Base-by-base conservation (phyloP, 345 rosid species). In the Gossypium stocksii region DNA sequence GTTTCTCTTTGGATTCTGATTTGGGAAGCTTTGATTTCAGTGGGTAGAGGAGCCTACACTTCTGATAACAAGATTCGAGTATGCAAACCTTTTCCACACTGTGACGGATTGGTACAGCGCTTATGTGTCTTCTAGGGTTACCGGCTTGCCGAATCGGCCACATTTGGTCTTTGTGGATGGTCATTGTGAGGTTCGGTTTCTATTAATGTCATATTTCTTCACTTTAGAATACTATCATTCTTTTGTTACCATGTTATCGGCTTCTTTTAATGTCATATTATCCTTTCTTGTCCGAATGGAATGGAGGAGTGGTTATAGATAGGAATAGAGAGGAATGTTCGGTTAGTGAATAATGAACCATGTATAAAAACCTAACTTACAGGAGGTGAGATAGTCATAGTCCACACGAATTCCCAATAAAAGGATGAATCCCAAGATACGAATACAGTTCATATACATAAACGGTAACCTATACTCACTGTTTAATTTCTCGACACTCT, bases 31-130 rank as follows among this genome's bases (percentile, higher is more conserved):
- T 19, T 83, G 75, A 71, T 84, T 77, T 4, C 86, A 94, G 97
- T 94, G 98, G 98, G 83, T 92, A 70, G 97, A 94, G 87, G 97
- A 94, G 82, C 97, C 98, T 44, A 87, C 91, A 0, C 85, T 92
- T 69, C 83, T 92, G 29, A 76, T 91, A 58, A 92, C 89, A 9
- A 81, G 97, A 44, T 92, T 82, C 66, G 97, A 94, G 89, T 92
- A 94, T 76, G 98, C 98, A 22, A 94, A 94, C 79, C 82, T 94
- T 61, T 94, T 91, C 78, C 98, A 94, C 79, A 94, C 98, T 0
- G 77, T 91, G 27, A 94, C 98, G 0, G 98, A 92, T 89, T 94
- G 97, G 98, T 94, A 89, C 81, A 91, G 93, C 51, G 91, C 98
- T 0, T 94, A 94, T 73, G 93, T 88, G 64, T 85, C 97, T 63